Base-by-base conservation (phyloP, 139 green algal species). In the Chlorella vulgaris region DNA sequence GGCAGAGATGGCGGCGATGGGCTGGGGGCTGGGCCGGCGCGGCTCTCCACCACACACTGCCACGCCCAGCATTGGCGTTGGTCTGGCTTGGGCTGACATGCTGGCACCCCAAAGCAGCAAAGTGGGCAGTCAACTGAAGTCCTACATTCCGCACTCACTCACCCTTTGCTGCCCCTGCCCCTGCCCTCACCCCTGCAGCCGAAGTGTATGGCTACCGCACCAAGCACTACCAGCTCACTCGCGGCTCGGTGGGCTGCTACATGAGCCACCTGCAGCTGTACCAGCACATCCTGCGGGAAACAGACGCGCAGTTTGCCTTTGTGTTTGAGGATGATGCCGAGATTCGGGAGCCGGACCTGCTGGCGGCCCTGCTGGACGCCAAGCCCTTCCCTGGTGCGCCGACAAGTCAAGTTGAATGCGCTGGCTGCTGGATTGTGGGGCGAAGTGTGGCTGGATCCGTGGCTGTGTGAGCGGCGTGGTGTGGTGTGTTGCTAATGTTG, bases 191-290 rank as follows among this genome's bases (percentile, higher is more conserved):
- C 42, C 28, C 18, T 38, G 74, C 74, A 80, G 74, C 74, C 4
- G 58, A 70, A n/a, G 24, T 10, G 13, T 24, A 3, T 5, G 74
- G 74, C 58, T 80, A 71, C 74, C 74, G 74, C 74, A 80, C 74
- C 58, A 70, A 70, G 74, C 74, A 80, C 74, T 80, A 80, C 74
- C 74, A 80, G 74, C 58, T 80, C 38, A 80, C 74, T 26, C 74
- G 61, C 28, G 74, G 74, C 38, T 71, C 58, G 28, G 58, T 80
- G 58, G 58, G 58, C 38, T 80, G 74, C 74, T 80, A 80, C 74
- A 69, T 80, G 58, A 61, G 38, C 58, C 74, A 80, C 74, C 58
- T 80, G 38, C 74, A 74, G 53, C 73, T 79, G 35, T 79, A 69
- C 73, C 73, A 79, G 53, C 51, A 51, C 73, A 51, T 68, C 13